phyloP scores from a whole-genome alignment of 805 yeast species.

The Candida ulmi region DNA sequence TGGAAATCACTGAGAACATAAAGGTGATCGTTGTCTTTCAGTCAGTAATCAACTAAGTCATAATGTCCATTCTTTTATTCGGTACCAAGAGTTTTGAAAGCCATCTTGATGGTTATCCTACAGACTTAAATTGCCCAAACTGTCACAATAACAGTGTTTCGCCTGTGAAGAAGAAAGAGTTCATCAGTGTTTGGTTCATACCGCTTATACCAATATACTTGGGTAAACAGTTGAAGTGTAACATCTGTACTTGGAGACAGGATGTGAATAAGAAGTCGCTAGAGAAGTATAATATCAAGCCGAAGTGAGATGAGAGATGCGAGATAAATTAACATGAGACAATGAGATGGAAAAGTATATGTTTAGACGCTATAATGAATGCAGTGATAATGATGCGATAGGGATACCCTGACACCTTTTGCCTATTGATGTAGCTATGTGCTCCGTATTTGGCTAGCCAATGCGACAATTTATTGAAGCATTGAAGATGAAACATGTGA shows the following conservation, averaged over 20 bases:
- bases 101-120: slow-evolving; percentile 17
- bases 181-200: slow-evolving; percentile 47
- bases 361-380: no score
- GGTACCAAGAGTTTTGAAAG: slow-evolving; percentile 29
- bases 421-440: no score
- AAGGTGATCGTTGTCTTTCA: no score
- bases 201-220: slow-evolving; percentile 50
- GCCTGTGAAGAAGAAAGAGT: slow-evolving; percentile 47
- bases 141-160: slow-evolving; percentile 53
- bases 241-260: slow-evolving; percentile 45
- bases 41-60: no score
- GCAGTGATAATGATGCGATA: no score
- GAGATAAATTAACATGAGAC: no score
- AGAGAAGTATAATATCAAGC: slow-evolving; percentile 20
- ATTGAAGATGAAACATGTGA: no score
- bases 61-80: slow-evolving; percentile 21
- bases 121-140: slow-evolving; percentile 41
- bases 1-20: no score
- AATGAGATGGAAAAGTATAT: no score
- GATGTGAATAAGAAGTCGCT: slow-evolving; percentile 28
- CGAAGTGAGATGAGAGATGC: not conserved
- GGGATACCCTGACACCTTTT: no score
- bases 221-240: slow-evolving; percentile 45
- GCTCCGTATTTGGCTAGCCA: no score
- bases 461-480: no score